A percentile compares a stretch with the other conserved stretches of the same genome.
phyloP scores from a whole-genome alignment of 805 yeast genomes.

The Sugiyamaella americana region DNA sequence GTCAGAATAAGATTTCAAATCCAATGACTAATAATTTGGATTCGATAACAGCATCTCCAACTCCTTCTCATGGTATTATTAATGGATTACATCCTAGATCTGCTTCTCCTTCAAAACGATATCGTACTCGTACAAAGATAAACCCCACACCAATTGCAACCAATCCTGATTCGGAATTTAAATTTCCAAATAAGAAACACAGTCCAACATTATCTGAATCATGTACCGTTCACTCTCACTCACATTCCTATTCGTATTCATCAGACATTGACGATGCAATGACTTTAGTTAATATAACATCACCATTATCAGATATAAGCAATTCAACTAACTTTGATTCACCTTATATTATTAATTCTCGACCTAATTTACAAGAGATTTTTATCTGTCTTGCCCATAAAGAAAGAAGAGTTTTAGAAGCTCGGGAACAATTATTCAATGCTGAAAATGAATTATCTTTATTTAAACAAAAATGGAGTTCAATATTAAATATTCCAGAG shows the following conservation, averaged over 20 bases:
- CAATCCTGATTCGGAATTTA: neutral
- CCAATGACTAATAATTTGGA: too few relatives aligned
- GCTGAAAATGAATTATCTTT: conserved; percentile 26
- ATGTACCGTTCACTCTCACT: neutral
- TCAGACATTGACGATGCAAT: neutral
- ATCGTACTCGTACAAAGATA: conserved; percentile 1
- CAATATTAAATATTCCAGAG: conserved; percentile 11
- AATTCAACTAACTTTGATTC: conserved; percentile 7
- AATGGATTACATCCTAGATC: neutral
- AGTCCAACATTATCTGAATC: conserved; percentile 6
- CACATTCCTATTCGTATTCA: neutral
- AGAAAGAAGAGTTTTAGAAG: conserved; percentile 33
- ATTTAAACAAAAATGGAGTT: conserved; percentile 21
- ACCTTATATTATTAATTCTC: conserved; percentile 19
- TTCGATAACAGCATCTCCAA: too few relatives aligned
- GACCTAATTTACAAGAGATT: conserved; percentile 27
- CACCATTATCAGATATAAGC: neutral
- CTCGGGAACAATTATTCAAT: conserved; percentile 25
- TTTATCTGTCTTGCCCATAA: conserved; percentile 30
- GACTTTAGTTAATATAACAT: neutral
- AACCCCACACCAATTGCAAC: conserved; percentile 9
- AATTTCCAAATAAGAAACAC: neutral
- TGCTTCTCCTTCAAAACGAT: conserved; percentile 8
- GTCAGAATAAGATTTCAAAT: too few relatives aligned
- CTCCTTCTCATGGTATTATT: too few relatives aligned